A percentile compares a stretch with the other conserved stretches of the same genome.
phyloP scores from a whole-genome alignment of 805 yeast genomes.

The Ogataea haglerorum region DNA sequence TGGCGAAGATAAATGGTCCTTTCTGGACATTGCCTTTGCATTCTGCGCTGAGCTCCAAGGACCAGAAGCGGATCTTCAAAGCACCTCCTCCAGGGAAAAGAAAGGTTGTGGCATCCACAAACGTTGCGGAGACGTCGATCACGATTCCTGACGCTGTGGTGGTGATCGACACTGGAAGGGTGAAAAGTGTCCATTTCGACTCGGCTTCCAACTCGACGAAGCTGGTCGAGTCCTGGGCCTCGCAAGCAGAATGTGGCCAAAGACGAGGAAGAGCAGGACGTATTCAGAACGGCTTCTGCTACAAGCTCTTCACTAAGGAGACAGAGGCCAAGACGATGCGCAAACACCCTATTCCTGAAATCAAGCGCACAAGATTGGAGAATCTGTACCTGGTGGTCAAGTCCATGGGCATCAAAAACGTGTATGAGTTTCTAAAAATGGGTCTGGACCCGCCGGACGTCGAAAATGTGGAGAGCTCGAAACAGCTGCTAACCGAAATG shows the following conservation, averaged over 20 bases:
- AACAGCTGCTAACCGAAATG: constrained; percentile 52
- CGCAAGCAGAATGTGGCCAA: constrained; percentile 85
- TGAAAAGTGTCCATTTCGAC: constrained; percentile 74
- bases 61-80: constrained; percentile 74
- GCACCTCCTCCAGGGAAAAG: constrained; percentile 51
- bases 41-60: constrained; percentile 79
- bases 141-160: constrained; percentile 94
- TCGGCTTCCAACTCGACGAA: constrained; percentile 62
- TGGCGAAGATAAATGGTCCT: constrained; percentile 34
- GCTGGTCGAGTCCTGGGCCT: constrained; percentile 79
- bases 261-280: constrained; percentile 99
- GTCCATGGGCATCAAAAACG: constrained; percentile 80
- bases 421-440: constrained; percentile 59
- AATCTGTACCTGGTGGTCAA: constrained; percentile 80
- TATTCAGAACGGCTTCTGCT: constrained; percentile 78
- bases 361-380: constrained; percentile 77
- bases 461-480: constrained; percentile 49
- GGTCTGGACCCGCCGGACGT: constrained; percentile 82
- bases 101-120: constrained; percentile 85
- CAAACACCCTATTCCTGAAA: constrained; percentile 82
- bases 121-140: constrained; percentile 95
- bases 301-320: constrained; percentile 67
- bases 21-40: constrained; percentile 71
- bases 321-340: constrained; percentile 57
- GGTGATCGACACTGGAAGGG: constrained; percentile 84